Conservation (phyloP, 2,329 filamentous ascomycete genomes). For the Alternaria hordeiaustralica region DNA sequence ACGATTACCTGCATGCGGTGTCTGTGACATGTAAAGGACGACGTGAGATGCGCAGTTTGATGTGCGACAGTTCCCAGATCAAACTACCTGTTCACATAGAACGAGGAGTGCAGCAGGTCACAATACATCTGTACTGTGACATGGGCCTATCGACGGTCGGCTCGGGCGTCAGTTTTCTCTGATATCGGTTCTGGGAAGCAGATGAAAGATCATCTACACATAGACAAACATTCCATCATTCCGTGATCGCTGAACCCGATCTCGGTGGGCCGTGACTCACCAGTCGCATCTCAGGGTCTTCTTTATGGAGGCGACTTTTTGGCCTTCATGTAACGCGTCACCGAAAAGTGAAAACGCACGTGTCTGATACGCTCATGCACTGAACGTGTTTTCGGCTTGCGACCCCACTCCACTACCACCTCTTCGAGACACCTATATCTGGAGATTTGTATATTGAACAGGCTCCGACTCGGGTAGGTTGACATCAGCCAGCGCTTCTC, state of each 20-base stretch:
- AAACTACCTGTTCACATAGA: neutral
- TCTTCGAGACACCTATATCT: neutral
- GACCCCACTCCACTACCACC: neutral
- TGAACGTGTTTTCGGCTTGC: neutral
- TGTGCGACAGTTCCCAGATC: neutral
- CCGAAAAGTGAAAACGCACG: neutral
- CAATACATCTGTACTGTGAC: neutral
- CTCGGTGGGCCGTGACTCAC: no score
- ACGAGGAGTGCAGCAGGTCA: neutral
- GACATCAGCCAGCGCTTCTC: neutral
- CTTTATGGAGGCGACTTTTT: neutral
- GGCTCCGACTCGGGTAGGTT: neutral
- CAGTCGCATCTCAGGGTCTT: neutral
- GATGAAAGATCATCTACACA: no score
- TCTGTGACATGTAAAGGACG: neutral
- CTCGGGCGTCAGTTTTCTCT: neutral
- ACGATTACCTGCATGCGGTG: neutral
- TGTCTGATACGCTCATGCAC: neutral
- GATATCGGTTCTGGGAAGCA: neutral
- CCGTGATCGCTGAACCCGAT: neutral
- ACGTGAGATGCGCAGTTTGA: neutral
- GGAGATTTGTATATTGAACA: neutral
- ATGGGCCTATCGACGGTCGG: neutral
- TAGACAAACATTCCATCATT: neutral
- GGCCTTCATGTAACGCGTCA: neutral